Conservation (phyloP, 2,329 filamentous ascomycete species). For the Exophiala sp. region DNA sequence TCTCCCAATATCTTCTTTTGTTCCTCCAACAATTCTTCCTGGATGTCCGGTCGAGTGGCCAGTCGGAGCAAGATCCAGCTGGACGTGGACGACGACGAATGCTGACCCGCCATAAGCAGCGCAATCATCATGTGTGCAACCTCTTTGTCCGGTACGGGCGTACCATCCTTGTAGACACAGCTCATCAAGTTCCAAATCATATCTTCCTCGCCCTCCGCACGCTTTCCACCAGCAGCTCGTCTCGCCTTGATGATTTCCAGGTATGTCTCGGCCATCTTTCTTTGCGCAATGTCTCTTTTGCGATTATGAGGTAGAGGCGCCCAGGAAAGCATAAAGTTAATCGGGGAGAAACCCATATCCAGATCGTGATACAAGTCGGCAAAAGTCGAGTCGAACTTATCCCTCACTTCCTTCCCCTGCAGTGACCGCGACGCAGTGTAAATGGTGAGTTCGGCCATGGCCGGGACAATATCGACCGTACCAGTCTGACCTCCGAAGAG, state of each 20-base stretch:
- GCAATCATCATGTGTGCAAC: conserved; percentile 86
- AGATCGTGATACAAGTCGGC: conserved; percentile 76
- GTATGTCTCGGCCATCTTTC: conserved; percentile 68
- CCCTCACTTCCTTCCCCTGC: conserved; percentile 72
- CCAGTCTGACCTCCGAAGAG: conserved; percentile 58
- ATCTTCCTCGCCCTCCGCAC: conserved; percentile 53
- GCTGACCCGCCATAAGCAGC: conserved; percentile 78
- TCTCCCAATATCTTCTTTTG: conserved; percentile 56
- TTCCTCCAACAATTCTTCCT: conserved; percentile 68
- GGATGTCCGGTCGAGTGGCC: conserved; percentile 65
- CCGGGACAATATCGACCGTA: conserved; percentile 59
- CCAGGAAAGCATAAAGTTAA: conserved; percentile 82
- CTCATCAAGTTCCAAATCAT: conserved; percentile 81
- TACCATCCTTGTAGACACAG: conserved; percentile 71
- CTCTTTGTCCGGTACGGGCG: conserved; percentile 66
- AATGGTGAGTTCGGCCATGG: conserved; percentile 74
- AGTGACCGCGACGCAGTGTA: conserved; percentile 75
- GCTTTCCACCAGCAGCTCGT: conserved; percentile 44
- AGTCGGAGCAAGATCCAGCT: conserved; percentile 74
- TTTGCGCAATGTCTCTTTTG: conserved; percentile 66
- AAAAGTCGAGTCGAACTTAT: conserved; percentile 67
- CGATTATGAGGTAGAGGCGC: conserved; percentile 73
- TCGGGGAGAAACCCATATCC: conserved; percentile 72
- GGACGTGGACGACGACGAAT: conserved; percentile 73
- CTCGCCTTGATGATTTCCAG: conserved; percentile 66